Base-by-base conservation (phyloP, 306 rosid species). In the Prosopis cineraria region DNA sequence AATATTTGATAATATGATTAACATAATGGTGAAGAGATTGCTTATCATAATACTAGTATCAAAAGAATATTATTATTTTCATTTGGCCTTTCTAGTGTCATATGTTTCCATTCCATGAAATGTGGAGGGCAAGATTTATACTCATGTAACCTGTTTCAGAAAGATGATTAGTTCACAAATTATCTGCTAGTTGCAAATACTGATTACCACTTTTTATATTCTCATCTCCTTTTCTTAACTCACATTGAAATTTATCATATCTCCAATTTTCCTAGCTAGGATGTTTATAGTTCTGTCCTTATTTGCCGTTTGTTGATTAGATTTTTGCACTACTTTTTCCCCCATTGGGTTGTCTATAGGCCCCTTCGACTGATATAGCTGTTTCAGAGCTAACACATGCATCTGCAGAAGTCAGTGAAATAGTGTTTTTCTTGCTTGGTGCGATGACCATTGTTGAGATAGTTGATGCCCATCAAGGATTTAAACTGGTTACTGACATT, bases 391-490 rank as follows among this genome's bases (percentile, higher is more conserved):
- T 95, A 80, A 78, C 89, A 62, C 95, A 82, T 72, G 95, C 98
- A 20, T 92, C 96, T 73, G 93, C 91, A 1, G 98, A 92, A 95
- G 97, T 92, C 79, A 92, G 98, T 84, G 96, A 91, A 84, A 92
- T 95, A 84, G 98, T 95, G 80, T 95, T 92, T 84, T 95, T 95
- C 90, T 74, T 95, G 89, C 91, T 95, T 70, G 98, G 97, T 65
- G 98, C 98, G 66, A 95, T 95, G 98, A 95, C 98, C 66, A 95
- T 95, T 68, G 98, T 95, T 64, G 98, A 95, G 83, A 88, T 95
- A 47, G 75, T 95, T 70, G 98, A 95, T 62, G 90, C 98, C 73
- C 98, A 95, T 91, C 98, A 92, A 84, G 98, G 98, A 78, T 95
- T 95, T 86, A 95, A 95, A 87, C 83, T 95, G 84, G 97, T 95